Conservation (phyloP, 371 early-diverging fungal species). For the Apophysomyces variabilis region DNA sequence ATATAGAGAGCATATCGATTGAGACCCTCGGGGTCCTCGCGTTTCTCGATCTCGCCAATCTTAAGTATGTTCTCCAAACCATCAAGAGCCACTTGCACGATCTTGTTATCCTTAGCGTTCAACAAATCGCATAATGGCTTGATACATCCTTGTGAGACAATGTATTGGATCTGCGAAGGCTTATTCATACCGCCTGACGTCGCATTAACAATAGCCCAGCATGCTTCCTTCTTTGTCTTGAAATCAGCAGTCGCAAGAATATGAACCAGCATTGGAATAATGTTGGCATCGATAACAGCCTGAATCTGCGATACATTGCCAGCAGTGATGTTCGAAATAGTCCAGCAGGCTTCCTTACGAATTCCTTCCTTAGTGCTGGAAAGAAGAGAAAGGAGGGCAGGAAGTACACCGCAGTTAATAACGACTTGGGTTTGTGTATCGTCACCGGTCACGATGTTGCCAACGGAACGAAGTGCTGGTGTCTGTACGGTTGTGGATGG, state of each 20-base stretch:
- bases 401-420: slow-evolving; percentile 89
- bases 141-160: slow-evolving; percentile 92
- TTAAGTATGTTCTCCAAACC: slow-evolving; percentile 97
- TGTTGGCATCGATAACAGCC: slow-evolving; percentile 92
- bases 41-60: slow-evolving; percentile 85
- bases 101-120: slow-evolving; percentile 89
- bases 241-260: slow-evolving; percentile 91
- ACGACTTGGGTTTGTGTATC: slow-evolving; percentile 97
- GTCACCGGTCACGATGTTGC: slow-evolving; percentile 99
- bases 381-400: slow-evolving; percentile 82
- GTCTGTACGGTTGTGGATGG: slow-evolving; percentile 89
- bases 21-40: slow-evolving; percentile 55
- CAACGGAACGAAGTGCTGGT: slow-evolving; percentile 98
- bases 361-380: slow-evolving; percentile 91
- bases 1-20: slow-evolving; percentile 91
- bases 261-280: slow-evolving; percentile 92
- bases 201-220: slow-evolving; percentile 99
- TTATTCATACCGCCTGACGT: slow-evolving; percentile 90
- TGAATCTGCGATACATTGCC: slow-evolving; percentile 96
- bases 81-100: slow-evolving; percentile 96
- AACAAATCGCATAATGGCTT: slow-evolving; percentile 95
- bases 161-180: slow-evolving; percentile 90
- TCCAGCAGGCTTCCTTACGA: slow-evolving; percentile 99
- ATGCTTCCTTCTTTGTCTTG: slow-evolving; percentile 99
- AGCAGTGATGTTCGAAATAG: slow-evolving; percentile 99